A percentile compares a stretch with the other conserved stretches of the same genome.
phyloP scores from a whole-genome alignment of 345 rosid genomes.

The Heritiera littoralis region DNA sequence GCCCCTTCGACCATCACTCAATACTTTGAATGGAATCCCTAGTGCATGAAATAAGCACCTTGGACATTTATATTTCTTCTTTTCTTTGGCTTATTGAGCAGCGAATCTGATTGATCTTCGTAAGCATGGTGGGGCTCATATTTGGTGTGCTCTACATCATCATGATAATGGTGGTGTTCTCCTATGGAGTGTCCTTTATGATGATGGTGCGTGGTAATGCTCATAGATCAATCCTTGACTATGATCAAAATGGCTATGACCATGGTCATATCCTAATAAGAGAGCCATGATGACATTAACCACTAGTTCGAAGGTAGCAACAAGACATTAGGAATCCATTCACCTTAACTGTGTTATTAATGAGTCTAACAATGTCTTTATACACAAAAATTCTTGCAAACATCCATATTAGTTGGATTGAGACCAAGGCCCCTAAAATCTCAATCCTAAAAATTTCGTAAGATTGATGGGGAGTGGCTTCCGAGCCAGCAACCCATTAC shows the following conservation, averaged over 20 bases:
- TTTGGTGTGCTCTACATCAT: slow-evolving; percentile 5
- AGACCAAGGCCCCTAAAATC: slow-evolving; percentile 47
- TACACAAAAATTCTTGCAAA: slow-evolving; percentile 50
- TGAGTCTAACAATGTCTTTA: slow-evolving; percentile 45
- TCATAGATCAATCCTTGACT: not conserved
- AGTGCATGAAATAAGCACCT: slow-evolving; percentile 14
- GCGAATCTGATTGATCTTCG: not conserved
- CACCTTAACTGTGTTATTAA: slow-evolving; percentile 35
- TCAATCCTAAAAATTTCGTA: slow-evolving; percentile 48
- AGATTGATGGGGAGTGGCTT: slow-evolving; percentile 47
- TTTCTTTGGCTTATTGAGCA: slow-evolving; percentile 5
- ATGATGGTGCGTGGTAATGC: not conserved
- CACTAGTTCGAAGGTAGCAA: slow-evolving; percentile 44
- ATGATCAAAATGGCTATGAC: not conserved
- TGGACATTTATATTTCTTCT: slow-evolving; percentile 14
- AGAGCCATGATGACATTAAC: slow-evolving; percentile 5
- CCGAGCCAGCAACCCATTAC: slow-evolving; percentile 53
- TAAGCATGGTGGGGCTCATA: not conserved
- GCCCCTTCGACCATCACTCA: slow-evolving; percentile 15
- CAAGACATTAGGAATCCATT: slow-evolving; percentile 46
- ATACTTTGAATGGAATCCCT: slow-evolving; percentile 18
- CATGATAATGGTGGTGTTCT: not conserved
- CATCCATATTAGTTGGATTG: slow-evolving; percentile 50
- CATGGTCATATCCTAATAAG: no score
- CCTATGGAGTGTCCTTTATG: no score